A percentile compares a stretch with the other conserved stretches of the same genome.
Evolutionary conservation across 768 basidiomycete genomes (phyloP).

Genomic region (Sporobolomyces pararoseus): DNA sequence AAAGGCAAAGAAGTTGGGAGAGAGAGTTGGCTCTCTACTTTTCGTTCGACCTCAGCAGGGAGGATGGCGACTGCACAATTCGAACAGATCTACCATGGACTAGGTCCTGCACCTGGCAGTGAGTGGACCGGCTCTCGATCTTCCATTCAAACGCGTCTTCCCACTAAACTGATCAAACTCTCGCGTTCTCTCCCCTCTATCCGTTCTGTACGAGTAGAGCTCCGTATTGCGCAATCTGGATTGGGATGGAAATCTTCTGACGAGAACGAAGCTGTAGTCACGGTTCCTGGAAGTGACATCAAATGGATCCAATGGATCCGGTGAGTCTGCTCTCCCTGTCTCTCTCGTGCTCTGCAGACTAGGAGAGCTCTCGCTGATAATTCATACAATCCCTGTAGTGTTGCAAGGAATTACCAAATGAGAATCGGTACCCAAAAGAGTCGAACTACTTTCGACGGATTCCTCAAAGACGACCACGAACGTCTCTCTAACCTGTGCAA

Average conservation of each 20-base stretch:
- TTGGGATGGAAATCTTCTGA: conserved; percentile 85
- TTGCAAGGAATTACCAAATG: conserved; percentile 87
- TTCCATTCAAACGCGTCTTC: not conserved
- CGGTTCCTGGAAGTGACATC: conserved; percentile 67
- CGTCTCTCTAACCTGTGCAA: conserved; percentile 74
- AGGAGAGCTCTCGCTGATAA: conserved; percentile 8
- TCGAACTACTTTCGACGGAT: conserved; percentile 87
- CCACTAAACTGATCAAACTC: not conserved
- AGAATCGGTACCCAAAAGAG: conserved; percentile 72
- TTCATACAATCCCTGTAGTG: conserved; percentile 49
- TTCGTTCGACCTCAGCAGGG: conserved; percentile 48
- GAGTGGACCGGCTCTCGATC: conserved; percentile 40
- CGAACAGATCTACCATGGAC: conserved; percentile 74
- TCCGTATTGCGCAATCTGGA: conserved; percentile 82
- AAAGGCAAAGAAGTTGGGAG: not conserved
- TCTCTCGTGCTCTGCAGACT: not conserved
- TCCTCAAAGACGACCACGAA: conserved; percentile 80
- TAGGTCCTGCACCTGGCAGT: conserved; percentile 75
- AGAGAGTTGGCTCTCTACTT: conserved; percentile 3
- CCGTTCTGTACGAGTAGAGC: conserved; percentile 37
- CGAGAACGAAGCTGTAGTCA: conserved; percentile 57
- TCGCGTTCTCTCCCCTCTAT: not conserved
- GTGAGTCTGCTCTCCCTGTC: conserved; percentile 26
- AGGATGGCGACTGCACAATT: conserved; percentile 65
- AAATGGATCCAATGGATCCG: conserved; percentile 88